phyloP scores from a whole-genome alignment of 305 asterid genomes.

The Fraxinus greggii region DNA sequence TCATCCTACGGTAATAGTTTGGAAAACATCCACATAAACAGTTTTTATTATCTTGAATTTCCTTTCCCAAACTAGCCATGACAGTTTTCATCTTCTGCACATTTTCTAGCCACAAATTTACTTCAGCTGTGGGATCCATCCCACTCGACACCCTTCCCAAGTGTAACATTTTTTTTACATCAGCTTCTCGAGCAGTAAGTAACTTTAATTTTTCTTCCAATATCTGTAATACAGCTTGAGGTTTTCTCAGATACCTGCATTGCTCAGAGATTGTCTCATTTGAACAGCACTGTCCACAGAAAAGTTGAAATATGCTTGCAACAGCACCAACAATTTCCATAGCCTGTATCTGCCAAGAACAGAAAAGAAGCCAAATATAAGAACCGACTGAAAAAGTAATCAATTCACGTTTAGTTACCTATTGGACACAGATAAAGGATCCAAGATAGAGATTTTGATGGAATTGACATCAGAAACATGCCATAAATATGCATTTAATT shows the following conservation, averaged over 20 bases:
- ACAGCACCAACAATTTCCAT: constrained; percentile 30
- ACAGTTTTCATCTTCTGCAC: constrained; percentile 17
- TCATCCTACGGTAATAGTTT: constrained; percentile 20
- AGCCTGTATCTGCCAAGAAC: background rate
- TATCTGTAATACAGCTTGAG: constrained; percentile 14
- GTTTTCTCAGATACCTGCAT: constrained; percentile 19
- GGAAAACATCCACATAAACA: constrained; percentile 30
- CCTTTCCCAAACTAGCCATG: constrained; percentile 4
- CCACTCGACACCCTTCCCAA: constrained; percentile 10
- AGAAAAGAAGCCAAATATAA: background rate
- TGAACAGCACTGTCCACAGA: constrained; percentile 25
- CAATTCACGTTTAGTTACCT: background rate
- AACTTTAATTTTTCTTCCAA: constrained; percentile 21
- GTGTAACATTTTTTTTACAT: constrained; percentile 13
- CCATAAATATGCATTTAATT: background rate
- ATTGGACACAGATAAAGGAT: background rate
- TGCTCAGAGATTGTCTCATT: constrained; percentile 9
- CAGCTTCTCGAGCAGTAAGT: constrained; percentile 30
- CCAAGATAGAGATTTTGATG: background rate
- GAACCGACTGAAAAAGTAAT: background rate
- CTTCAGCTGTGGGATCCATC: constrained; percentile 34
- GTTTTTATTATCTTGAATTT: constrained; percentile 7
- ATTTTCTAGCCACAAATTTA: constrained; percentile 29
- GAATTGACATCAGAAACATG: background rate
- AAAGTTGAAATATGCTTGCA: constrained; percentile 19